Evolutionary conservation across 2,329 filamentous ascomycete genomes (phyloP).

Genomic region (Colletotrichum liriopes): DNA sequence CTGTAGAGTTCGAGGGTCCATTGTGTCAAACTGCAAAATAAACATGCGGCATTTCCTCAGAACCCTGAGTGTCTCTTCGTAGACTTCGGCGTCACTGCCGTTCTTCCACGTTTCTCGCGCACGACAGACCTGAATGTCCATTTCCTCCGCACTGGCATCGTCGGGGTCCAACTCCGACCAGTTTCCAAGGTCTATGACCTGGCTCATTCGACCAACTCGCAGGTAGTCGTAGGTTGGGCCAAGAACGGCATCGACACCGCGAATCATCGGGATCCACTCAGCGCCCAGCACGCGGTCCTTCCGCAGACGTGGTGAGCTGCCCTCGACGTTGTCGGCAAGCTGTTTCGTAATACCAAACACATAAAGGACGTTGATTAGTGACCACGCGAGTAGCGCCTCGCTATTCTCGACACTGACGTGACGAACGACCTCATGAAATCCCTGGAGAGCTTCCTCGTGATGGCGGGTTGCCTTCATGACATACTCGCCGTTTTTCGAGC

Average conservation of each 20-base stretch:
- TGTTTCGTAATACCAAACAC: constrained; percentile 30
- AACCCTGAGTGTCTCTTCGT: constrained; percentile 37
- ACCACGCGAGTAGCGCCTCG: constrained; percentile 39
- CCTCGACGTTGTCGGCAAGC: neutral
- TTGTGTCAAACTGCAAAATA: constrained; percentile 39
- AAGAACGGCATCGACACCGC: constrained; percentile 43
- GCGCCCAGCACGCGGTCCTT: constrained; percentile 42
- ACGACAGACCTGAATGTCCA: constrained; percentile 34
- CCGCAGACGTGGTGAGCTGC: neutral
- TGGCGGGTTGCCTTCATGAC: constrained; percentile 32
- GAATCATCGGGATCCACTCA: constrained; percentile 46
- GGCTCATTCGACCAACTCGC: constrained; percentile 23
- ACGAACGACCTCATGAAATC: constrained; percentile 31
- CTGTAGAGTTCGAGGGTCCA: constrained; percentile 20
- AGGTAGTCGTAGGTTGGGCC: constrained; percentile 27
- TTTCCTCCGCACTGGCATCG: neutral
- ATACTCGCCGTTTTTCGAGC: neutral
- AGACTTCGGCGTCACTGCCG: constrained; percentile 23
- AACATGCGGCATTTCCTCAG: constrained; percentile 42
- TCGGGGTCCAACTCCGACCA: constrained; percentile 44
- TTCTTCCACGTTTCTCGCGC: constrained; percentile 29
- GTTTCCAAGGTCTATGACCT: constrained; percentile 40
- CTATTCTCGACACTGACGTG: constrained; percentile 27
- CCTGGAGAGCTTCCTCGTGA: constrained; percentile 28
- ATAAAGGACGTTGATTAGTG: constrained; percentile 41